These are phyloP conservation scores for Lactuca saligna DNA, from an alignment of 129 eudicot genomes.

Conservation along the genomic window DNA sequence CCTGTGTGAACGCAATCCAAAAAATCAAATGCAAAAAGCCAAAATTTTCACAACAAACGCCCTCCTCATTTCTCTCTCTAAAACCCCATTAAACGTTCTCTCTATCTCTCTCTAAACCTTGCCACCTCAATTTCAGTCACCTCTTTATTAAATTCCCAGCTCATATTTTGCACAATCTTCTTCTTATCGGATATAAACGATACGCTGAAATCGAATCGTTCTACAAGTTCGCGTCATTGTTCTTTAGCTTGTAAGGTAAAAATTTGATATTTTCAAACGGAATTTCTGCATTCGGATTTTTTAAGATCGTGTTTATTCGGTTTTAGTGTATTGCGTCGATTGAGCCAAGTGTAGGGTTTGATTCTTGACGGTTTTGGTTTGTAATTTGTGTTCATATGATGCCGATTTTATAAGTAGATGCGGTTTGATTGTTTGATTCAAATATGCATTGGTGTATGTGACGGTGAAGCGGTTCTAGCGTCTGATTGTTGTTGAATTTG, in stretches of 20 bases:
- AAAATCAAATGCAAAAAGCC: slow-evolving; percentile 3
- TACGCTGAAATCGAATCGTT: background rate
- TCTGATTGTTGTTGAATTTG: background rate
- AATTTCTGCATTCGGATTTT: background rate
- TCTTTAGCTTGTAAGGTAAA: background rate
- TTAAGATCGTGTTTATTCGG: background rate
- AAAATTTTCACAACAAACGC: background rate
- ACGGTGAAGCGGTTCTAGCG: background rate
- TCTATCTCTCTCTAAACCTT: slow-evolving; percentile 4
- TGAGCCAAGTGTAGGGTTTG: background rate
- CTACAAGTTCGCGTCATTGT: background rate
- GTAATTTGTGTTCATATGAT: slow-evolving; percentile 7
- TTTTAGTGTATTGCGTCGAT: background rate
- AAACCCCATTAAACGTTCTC: background rate
- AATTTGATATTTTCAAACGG: background rate
- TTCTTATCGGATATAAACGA: background rate
- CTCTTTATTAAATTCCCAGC: background rate
- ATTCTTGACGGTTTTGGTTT: background rate
- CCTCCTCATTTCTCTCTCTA: background rate
- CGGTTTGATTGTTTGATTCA: background rate
- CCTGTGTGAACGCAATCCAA: slow-evolving; percentile 2
- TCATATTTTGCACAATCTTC: background rate
- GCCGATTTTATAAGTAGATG: background rate
- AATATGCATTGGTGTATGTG: background rate
- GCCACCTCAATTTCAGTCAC: background rate